These are phyloP conservation scores for Cladosporium sp. DNA, from an alignment of 2,329 filamentous ascomycete species.

Conservation along the genomic window DNA sequence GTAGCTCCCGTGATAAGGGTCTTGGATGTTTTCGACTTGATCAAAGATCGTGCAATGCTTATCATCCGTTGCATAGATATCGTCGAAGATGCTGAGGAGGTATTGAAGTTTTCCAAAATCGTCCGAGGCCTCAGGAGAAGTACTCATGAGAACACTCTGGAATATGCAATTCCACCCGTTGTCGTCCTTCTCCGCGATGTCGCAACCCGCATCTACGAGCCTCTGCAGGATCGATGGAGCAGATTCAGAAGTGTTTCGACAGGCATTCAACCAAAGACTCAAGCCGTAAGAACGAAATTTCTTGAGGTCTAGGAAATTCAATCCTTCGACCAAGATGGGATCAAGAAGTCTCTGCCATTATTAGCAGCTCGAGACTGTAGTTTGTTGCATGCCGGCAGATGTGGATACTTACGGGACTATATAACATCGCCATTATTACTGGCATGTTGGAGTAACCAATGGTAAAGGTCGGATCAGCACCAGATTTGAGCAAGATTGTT, in stretches of 20 bases:
- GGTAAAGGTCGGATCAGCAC: neutral
- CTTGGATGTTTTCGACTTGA: neutral
- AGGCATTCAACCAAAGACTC: neutral
- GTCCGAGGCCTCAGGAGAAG: neutral
- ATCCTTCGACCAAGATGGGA: neutral
- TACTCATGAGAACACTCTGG: neutral
- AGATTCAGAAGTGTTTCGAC: neutral
- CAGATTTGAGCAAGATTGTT: neutral
- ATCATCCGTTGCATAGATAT: neutral
- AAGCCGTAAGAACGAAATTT: neutral
- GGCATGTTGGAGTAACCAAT: neutral
- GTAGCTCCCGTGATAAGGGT: neutral
- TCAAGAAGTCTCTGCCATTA: neutral
- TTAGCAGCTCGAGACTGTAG: neutral
- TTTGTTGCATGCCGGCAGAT: neutral
- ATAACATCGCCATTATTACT: neutral
- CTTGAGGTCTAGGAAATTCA: neutral
- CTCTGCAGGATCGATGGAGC: neutral
- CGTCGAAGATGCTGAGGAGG: neutral
- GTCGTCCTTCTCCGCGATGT: neutral
- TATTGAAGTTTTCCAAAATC: neutral
- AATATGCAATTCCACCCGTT: neutral
- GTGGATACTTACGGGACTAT: neutral
- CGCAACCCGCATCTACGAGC: neutral
- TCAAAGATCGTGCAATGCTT: neutral